Evolutionary conservation across 495 filamentous ascomycete species (phyloP), one percentile per base, ranked within the genome.

Genomic region (Delitschia confertaspora): DNA sequence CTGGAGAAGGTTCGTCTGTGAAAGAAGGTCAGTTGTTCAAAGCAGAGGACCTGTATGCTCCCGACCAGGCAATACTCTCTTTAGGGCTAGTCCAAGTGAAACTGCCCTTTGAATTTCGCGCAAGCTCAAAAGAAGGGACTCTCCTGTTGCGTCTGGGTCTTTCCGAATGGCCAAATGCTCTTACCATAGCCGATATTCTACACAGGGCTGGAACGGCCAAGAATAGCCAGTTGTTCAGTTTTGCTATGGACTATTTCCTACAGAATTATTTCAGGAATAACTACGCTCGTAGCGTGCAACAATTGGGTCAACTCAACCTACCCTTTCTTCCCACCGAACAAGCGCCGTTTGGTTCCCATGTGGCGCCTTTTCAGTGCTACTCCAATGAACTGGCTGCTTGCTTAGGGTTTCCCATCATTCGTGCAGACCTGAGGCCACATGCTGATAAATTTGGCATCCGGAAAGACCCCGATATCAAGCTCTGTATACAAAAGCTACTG

Each of bases 41-140:
- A 55, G 76, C 93, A 2, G 83, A 78, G 8, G 84, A 95, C 35
- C 72, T 98, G 0, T 94, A 82, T 57, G 85, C 89, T 49, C 91
- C 91, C 5, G 83, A 79, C 30, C 78, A 82, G 23, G 58, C 69
- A 0, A 68, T 91, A 13, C 71, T 85, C 20, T 64, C 70, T 17
- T 67, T 98, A 9, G 68, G 73, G 10, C 62, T 98, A 10, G 85
- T 79, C 1, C 67, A 93, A n/a, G 66, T 98, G 6, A 82, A 93
- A 33, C 93, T 91, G 85, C 50, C 55, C 2, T 47, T 47, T 24
- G 45, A 51, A 17, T 52, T 51, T 33, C 26, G 33, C 18, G 11
- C 24, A 2, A 35, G 13, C 11, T 32, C 45, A 13, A 17, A 30
- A 20, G 55, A 58, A 30, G 50, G 37, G 4, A 37, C 26, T 19